These are phyloP conservation scores for Myriosclerotinia duriaeana DNA, from an alignment of 2,329 filamentous ascomycete genomes.

Conservation along the genomic window DNA sequence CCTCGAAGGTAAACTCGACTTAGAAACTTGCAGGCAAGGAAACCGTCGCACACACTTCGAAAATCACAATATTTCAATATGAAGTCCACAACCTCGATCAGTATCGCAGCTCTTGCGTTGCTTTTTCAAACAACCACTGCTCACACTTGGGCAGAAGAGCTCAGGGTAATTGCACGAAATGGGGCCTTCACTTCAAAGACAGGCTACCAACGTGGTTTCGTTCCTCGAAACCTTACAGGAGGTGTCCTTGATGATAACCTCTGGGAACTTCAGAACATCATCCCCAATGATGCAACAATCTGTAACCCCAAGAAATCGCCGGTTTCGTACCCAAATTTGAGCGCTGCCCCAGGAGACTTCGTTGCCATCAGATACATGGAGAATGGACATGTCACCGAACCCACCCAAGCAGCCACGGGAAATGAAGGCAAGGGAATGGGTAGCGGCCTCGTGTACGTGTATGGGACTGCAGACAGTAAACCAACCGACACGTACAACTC, in stretches of 20 bases:
- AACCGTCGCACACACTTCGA: constrained; percentile 19
- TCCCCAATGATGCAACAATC: background rate
- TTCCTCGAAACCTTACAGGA: constrained; percentile 47
- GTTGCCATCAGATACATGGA: constrained; percentile 69
- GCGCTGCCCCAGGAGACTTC: constrained; percentile 58
- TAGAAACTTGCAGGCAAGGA: constrained; percentile 30
- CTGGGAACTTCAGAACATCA: background rate
- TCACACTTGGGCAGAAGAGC: constrained; percentile 73
- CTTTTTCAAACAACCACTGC: constrained; percentile 27
- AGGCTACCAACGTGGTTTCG: constrained; percentile 74
- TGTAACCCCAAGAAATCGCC: constrained; percentile 1
- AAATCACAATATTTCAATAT: constrained; percentile 20
- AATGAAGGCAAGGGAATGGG: constrained; percentile 55
- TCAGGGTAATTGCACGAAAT: constrained; percentile 68
- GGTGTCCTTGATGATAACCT: constrained; percentile 6
- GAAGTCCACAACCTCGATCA: constrained; percentile 18
- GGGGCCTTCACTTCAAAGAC: constrained; percentile 69
- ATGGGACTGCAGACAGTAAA: constrained; percentile 62
- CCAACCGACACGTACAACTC: constrained; percentile 53
- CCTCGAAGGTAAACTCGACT: constrained; percentile 15
- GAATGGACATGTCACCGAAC: constrained; percentile 71
- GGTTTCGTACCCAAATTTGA: constrained; percentile 27
- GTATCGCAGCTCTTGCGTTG: constrained; percentile 29
- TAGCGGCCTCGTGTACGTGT: constrained; percentile 71
- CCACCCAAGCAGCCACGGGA: constrained; percentile 46